Evolutionary conservation across 352 stramenopile genomes (phyloP).

Genomic region (Elongisporangium prolatum): DNA sequence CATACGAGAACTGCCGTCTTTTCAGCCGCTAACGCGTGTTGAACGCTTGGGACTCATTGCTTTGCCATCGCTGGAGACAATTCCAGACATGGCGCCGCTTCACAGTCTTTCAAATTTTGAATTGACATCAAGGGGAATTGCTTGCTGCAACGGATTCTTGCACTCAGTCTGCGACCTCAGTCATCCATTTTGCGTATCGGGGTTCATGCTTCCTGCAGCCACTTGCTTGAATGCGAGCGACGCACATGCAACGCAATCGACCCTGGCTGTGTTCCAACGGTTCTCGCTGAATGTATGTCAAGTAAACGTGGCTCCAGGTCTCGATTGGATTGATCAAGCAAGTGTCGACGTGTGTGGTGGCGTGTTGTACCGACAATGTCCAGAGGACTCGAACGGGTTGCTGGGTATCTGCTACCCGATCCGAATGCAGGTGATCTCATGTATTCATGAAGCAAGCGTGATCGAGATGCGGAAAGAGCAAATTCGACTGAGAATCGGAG

Average conservation of each 20-base stretch:
- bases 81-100: conserved; percentile 18
- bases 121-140: conserved; percentile 6
- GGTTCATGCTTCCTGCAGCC: background rate
- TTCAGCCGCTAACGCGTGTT: conserved; percentile 20
- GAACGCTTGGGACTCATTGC: conserved; percentile 15
- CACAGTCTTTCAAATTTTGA: conserved; percentile 13
- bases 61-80: conserved; percentile 9
- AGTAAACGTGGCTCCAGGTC: background rate
- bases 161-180: conserved; percentile 16
- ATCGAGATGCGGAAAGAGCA: conserved; percentile 21
- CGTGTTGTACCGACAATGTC: conserved; percentile 27
- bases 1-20: conserved; percentile 14
- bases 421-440: conserved; percentile 11
- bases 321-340: background rate
- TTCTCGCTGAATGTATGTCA: background rate
- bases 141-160: conserved; percentile 33
- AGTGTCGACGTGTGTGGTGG: conserved; percentile 4
- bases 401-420: conserved; percentile 1
- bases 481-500: conserved; percentile 15
- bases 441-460: conserved; percentile 14
- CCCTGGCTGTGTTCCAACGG: background rate
- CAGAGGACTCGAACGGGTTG: background rate
- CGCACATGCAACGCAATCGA: background rate
- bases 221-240: background rate
- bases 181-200: conserved; percentile 13